phyloP scores from a whole-genome alignment of 805 yeast species.

The Kodamaea sagamina region DNA sequence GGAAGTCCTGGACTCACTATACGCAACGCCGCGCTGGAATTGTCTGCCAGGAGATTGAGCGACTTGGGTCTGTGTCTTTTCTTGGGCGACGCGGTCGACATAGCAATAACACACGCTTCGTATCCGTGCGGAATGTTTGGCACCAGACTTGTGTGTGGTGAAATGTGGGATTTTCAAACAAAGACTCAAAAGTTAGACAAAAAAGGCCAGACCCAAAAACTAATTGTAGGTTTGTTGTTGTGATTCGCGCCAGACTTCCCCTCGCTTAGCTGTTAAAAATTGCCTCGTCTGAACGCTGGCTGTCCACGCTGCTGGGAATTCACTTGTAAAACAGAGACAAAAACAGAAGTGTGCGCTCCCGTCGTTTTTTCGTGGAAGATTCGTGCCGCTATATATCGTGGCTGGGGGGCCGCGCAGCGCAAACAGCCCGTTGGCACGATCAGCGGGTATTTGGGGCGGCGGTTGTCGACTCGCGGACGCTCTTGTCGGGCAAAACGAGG shows the following conservation, averaged over 20 bases:
- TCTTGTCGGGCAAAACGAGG: not conserved
- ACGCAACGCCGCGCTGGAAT: conserved; percentile 32
- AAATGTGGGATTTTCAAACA: not conserved
- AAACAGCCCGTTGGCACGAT: no score
- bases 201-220: no score
- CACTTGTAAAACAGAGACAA: no score
- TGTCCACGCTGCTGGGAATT: no score
- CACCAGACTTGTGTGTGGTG: not conserved
- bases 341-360: no score
- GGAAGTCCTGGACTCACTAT: conserved; percentile 39
- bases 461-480: no score
- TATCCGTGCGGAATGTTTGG: conserved; percentile 2
- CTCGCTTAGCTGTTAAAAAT: not conserved
- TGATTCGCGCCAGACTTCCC: not conserved
- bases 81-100: conserved; percentile 7
- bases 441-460: no score
- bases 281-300: not conserved
- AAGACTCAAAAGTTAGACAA: not conserved
- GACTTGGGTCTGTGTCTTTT: conserved; percentile 25
- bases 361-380: no score
- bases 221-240: not conserved
- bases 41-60: conserved; percentile 17
- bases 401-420: no score
- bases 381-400: no score
- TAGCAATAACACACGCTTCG: not conserved